These are phyloP conservation scores for Euptelea pleiosperma DNA, from an alignment of 164 flowering plant species.

Conservation along the genomic window DNA sequence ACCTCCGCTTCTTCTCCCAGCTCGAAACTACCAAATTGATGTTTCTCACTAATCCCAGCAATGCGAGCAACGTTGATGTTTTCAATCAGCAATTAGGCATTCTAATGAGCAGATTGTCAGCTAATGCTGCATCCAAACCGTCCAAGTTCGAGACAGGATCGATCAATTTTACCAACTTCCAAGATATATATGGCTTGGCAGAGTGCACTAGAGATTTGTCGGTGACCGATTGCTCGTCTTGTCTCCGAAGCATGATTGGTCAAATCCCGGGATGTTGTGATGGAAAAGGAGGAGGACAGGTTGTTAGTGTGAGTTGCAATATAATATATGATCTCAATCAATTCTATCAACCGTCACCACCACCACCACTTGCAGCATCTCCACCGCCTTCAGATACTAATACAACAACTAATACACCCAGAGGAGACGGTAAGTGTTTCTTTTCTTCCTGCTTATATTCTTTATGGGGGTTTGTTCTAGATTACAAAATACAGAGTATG, in stretches of 20 bases:
- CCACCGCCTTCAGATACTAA: not conserved
- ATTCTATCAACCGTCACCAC: constrained; percentile 6
- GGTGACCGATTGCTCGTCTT: constrained; percentile 13
- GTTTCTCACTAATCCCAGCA: too few species aligned
- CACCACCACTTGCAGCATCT: not conserved
- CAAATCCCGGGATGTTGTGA: constrained; percentile 4
- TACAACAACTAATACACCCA: too few species aligned
- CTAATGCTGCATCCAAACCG: too few species aligned
- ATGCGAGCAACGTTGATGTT: too few species aligned
- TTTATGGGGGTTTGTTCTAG: too few species aligned
- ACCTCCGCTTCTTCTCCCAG: too few species aligned
- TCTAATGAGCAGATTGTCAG: too few species aligned
- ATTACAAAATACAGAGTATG: too few species aligned
- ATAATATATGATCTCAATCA: constrained; percentile 19
- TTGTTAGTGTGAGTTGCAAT: constrained; percentile 21
- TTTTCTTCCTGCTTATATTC: too few species aligned
- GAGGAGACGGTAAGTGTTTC: too few species aligned
- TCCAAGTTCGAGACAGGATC: not conserved
- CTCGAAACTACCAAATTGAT: too few species aligned
- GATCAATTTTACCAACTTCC: not conserved
- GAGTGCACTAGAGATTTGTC: constrained; percentile 43
- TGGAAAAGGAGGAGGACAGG: constrained; percentile 14
- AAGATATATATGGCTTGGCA: constrained; percentile 21
- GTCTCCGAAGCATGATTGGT: constrained; percentile 12
- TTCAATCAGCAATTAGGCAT: too few species aligned